Base-by-base conservation (phyloP, 768 basidiomycete species). In the Pleurotus eryngii region DNA sequence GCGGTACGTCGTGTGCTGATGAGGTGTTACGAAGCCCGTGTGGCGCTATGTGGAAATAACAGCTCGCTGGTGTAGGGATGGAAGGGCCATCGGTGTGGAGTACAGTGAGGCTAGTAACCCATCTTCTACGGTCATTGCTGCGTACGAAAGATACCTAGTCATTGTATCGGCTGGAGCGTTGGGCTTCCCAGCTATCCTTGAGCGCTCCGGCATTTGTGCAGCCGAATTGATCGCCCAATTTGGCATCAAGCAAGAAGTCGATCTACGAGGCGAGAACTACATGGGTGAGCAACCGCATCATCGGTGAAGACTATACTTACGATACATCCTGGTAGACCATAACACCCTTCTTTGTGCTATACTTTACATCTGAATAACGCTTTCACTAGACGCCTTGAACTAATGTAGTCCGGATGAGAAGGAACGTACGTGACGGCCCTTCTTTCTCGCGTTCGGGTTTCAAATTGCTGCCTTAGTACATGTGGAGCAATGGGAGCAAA, bases 261-360 rank as follows among this genome's bases (percentile, higher is more conserved):
- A 89, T 55, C 79, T 92, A 11, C 87, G 87, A 0, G 90, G 91
- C 9, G 85, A 87, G 64, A 81, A 90, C 60, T 83, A 81, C 53
- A 74, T 78, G 60, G 84, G 83, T 80, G 50, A 43, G 65, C 54
- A 26, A 26, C 24, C 24, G 5, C 24, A 26, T 26, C 24, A 26
- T 26, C 24, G 5, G 24, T 5, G 24, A 26, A 26, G 24, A 26
- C 24, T 1, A 5, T 5, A 26, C 24, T 26, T 26, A 26, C 5
- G 24, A 26, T 26, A 26, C 24, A 26, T 26, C 5, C 24, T 26
- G 24, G 24, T 26, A 26, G 24, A 26, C 24, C 24, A 26, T 26
- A 26, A 26, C 24, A 1, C 24, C 24, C 24, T 26, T 5, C 5
- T 26, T 26, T 20, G 20, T 20, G 20, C 24, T 5, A 26, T 26